phyloP scores from a whole-genome alignment of 441 rosid genomes.

The Sinapis alba region DNA sequence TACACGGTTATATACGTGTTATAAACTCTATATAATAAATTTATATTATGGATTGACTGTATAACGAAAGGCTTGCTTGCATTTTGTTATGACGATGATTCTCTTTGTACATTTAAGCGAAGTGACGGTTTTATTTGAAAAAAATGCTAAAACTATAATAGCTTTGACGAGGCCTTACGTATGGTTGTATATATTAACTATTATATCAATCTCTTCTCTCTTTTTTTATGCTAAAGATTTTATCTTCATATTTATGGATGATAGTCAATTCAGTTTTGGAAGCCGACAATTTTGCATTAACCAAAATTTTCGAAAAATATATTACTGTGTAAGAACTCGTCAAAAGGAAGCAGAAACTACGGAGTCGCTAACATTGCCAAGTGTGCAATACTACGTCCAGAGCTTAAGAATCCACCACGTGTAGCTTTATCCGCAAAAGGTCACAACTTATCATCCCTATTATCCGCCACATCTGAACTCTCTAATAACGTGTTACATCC shows the following conservation, averaged over 20 bases:
- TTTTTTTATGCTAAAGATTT: not conserved
- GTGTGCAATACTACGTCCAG: conserved; percentile 16
- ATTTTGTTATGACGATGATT: not conserved
- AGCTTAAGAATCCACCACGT: not conserved
- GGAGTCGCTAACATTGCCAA: conserved; percentile 28
- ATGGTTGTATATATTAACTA: conserved; percentile 18
- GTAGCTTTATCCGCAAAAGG: not conserved
- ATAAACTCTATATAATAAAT: not conserved
- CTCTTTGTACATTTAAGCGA: not conserved
- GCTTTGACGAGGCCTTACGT: conserved; percentile 6
- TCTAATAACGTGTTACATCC: not conserved
- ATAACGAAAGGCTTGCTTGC: not conserved
- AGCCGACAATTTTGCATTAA: not conserved
- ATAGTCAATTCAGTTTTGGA: not conserved
- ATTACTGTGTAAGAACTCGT: conserved; percentile 19
- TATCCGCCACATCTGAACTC: not conserved
- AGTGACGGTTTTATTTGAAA: not conserved
- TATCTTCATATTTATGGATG: not conserved
- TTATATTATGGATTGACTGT: not conserved
- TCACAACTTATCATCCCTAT: not conserved
- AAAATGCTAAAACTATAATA: not conserved
- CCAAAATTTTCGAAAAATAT: not conserved
- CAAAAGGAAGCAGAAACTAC: conserved; percentile 3
- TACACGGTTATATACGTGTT: not conserved
- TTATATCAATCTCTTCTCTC: not conserved